Conservation (phyloP, 2,329 filamentous ascomycete species). For the Cladosporium sp. region DNA sequence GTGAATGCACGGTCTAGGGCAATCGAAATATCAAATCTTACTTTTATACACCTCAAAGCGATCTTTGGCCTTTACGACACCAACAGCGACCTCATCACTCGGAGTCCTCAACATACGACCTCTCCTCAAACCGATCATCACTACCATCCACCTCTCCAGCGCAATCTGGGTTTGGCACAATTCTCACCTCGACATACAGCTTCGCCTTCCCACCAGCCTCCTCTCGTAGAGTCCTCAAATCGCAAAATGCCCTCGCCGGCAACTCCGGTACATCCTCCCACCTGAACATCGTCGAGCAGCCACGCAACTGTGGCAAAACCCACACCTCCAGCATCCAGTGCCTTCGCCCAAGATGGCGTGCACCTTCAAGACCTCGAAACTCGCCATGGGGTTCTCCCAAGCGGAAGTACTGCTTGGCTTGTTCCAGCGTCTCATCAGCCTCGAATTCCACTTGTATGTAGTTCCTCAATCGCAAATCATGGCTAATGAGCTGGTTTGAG, state of each 20-base stretch:
- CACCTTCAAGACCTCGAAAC: conserved; percentile 3
- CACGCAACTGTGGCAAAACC: conserved; percentile 6
- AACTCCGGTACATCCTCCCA: conserved; percentile 10
- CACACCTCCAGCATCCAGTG: conserved; percentile 10
- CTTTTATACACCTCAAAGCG: no score
- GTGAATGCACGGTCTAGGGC: no score
- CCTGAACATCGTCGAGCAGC: conserved; percentile 1
- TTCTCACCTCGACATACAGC: conserved; percentile 10
- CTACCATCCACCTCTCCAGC: background rate
- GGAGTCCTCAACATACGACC: no score
- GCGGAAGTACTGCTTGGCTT: background rate
- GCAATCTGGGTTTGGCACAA: background rate
- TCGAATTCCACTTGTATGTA: conserved; percentile 6
- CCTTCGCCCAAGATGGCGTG: background rate
- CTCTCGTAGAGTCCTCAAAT: background rate
- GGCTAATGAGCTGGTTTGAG: conserved; percentile 2
- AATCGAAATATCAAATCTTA: no score
- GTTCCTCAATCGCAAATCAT: background rate
- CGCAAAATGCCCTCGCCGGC: background rate
- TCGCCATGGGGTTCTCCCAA: background rate
- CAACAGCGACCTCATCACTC: no score
- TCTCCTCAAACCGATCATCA: no score
- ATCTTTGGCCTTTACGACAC: no score
- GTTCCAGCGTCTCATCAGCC: conserved; percentile 1
- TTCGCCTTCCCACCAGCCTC: background rate